Evolutionary conservation across 768 basidiomycete species (phyloP).

Genomic region (Mycena belliarum): DNA sequence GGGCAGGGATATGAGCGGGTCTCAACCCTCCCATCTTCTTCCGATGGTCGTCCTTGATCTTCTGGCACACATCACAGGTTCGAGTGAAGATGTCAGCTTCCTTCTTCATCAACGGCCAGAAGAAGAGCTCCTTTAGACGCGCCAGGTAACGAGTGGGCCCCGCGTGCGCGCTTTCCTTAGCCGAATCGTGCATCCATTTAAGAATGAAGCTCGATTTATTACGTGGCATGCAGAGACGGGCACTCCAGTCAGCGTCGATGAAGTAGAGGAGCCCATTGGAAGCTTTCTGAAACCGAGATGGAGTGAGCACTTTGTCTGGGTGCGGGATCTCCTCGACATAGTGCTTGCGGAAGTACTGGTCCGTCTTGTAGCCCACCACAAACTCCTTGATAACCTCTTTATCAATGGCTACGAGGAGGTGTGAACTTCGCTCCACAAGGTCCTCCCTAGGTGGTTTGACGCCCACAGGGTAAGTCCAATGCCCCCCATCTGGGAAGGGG

Average conservation of each 20-base stretch:
- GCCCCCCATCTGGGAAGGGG: neutral
- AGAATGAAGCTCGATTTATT: constrained; percentile 17
- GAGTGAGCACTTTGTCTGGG: neutral
- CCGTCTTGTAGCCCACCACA: too few species aligned
- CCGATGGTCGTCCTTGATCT: neutral
- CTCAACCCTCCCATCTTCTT: constrained; percentile 1
- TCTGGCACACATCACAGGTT: constrained; percentile 4
- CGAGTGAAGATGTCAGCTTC: neutral
- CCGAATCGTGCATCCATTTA: neutral
- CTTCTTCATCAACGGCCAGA: neutral
- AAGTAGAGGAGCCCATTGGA: constrained; percentile 6
- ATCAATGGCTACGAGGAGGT: neutral
- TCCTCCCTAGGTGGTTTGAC: neutral
- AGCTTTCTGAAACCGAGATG: constrained; percentile 1
- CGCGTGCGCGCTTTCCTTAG: neutral
- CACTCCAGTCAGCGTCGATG: neutral
- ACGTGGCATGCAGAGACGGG: neutral
- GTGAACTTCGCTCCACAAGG: neutral
- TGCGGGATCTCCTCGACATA: neutral
- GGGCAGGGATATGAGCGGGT: neutral
- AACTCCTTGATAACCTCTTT: too few species aligned
- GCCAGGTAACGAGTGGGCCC: neutral
- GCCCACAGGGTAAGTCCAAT: neutral
- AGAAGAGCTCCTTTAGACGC: neutral
- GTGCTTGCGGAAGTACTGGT: neutral